phyloP scores from a whole-genome alignment of 2,329 filamentous ascomycete species.

The Ophiostoma triangulosporum region DNA sequence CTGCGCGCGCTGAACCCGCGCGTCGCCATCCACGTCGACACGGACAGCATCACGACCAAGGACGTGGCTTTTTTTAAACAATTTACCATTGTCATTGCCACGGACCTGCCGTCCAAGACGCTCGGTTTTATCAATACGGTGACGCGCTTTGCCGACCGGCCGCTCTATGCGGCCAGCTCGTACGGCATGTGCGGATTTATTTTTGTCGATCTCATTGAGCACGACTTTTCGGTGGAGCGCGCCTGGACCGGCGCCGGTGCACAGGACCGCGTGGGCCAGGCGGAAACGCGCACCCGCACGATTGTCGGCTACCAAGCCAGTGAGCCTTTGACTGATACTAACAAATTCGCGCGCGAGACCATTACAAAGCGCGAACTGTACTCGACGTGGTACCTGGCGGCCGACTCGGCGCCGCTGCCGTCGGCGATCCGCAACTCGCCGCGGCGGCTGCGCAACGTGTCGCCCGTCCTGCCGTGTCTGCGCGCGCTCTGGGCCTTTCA shows the following conservation, averaged over 20 bases:
- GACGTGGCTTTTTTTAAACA: conserved; percentile 54
- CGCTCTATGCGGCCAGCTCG: conserved; percentile 79
- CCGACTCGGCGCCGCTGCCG: conserved; percentile 57
- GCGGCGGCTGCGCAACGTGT: conserved; percentile 61
- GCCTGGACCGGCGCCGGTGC: no score
- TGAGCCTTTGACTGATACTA: no score
- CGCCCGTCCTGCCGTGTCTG: conserved; percentile 71
- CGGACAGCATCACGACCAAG: conserved; percentile 44
- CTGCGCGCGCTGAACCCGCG: conserved; percentile 82
- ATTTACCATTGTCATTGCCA: conserved; percentile 82
- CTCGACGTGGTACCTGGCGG: conserved; percentile 75
- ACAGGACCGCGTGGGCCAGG: conserved; percentile 65
- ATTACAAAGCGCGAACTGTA: conserved; percentile 89
- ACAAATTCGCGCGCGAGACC: conserved; percentile 40
- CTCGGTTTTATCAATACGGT: conserved; percentile 74
- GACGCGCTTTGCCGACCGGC: conserved; percentile 60
- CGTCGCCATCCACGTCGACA: conserved; percentile 61
- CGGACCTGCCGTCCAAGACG: conserved; percentile 64
- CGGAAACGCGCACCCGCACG: conserved; percentile 67
- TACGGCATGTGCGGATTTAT: conserved; percentile 92
- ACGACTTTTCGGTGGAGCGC: conserved; percentile 81
- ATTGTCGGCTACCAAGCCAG: no score
- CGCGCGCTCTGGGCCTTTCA: conserved; percentile 86
- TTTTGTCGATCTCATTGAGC: conserved; percentile 82
- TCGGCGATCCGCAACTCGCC: conserved; percentile 55